A percentile compares a stretch with the other conserved stretches of the same genome.
Conservation (phyloP, 768 basidiomycete species). For the Strobilomyces confusus region DNA sequence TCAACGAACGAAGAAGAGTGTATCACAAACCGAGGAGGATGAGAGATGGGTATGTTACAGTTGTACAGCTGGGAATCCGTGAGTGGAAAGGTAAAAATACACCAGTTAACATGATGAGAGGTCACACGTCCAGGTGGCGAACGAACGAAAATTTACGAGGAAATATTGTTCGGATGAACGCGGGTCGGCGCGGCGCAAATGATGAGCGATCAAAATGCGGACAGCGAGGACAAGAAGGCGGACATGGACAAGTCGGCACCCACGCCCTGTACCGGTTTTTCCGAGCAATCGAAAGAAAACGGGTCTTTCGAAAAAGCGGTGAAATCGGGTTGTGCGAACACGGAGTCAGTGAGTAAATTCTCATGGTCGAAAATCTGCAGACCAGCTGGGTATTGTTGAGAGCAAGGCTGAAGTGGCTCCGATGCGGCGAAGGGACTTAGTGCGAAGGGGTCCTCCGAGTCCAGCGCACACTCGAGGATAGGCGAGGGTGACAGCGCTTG, state of each 20-base stretch:
- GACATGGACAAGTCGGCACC: slow-evolving; percentile 30
- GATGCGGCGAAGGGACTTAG: slow-evolving; percentile 16
- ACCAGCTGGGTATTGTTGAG: slow-evolving; percentile 18
- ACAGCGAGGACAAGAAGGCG: slow-evolving; percentile 30
- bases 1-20: slow-evolving; percentile 14
- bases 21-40: slow-evolving; percentile 2
- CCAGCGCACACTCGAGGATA: slow-evolving; percentile 20
- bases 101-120: slow-evolving; percentile 11
- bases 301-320: slow-evolving; percentile 20
- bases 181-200: slow-evolving; percentile 4
- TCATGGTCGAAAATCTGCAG: slow-evolving; percentile 20
- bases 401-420: slow-evolving; percentile 13
- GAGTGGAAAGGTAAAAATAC: slow-evolving; percentile 27
- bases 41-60: slow-evolving; percentile 18
- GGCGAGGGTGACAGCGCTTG: slow-evolving; percentile 32
- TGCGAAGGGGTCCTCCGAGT: slow-evolving; percentile 20
- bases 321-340: slow-evolving; percentile 22
- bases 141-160: slow-evolving; percentile 3
- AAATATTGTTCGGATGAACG: slow-evolving; percentile 2
- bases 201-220: slow-evolving; percentile 23
- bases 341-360: slow-evolving; percentile 7
- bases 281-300: slow-evolving; percentile 24
- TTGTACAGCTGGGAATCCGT: slow-evolving; percentile 18
- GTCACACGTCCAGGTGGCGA: background rate
- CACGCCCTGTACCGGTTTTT: slow-evolving; percentile 19